Evolutionary conservation across 1,284 basidiomycete species (phyloP).

Genomic region (Schizophyllum commune): DNA sequence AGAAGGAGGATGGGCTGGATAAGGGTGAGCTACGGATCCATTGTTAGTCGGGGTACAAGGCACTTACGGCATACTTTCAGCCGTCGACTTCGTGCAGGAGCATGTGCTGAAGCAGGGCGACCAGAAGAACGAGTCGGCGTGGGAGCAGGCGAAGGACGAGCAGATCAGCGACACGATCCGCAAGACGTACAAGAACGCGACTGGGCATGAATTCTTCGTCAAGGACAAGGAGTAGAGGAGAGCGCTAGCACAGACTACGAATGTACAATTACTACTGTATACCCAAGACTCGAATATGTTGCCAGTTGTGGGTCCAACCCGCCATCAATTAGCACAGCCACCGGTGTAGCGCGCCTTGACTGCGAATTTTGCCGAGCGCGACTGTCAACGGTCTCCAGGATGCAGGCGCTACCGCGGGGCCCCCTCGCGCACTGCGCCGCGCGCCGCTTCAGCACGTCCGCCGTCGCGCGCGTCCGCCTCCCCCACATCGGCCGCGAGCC

Average conservation of each 20-base stretch:
- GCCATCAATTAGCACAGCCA: background rate
- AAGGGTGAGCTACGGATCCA: constrained; percentile 5
- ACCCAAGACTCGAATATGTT: too few species aligned
- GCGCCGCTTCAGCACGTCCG: constrained; percentile 2
- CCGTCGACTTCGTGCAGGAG: constrained; percentile 23
- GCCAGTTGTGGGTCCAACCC: background rate
- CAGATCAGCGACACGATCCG: constrained; percentile 26
- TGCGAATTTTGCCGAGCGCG: background rate
- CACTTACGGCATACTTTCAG: background rate
- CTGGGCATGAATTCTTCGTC: constrained; percentile 22
- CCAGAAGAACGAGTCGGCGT: constrained; percentile 27
- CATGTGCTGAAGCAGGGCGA: constrained; percentile 16
- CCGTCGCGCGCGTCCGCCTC: constrained; percentile 27
- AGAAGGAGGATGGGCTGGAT: constrained; percentile 9
- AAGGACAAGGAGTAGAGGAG: constrained; percentile 17
- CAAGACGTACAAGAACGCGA: constrained; percentile 18
- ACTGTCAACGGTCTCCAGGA: background rate
- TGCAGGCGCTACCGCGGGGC: background rate
- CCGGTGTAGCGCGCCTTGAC: background rate
- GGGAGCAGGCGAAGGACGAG: constrained; percentile 28
- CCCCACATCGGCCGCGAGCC: constrained; percentile 83
- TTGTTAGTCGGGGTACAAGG: background rate
- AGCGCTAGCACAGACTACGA: background rate
- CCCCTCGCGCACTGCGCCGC: background rate
- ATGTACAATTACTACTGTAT: background rate